These are phyloP conservation scores for Malassezia slooffiae DNA, from an alignment of 1,284 basidiomycete genomes.

Conservation along the genomic window DNA sequence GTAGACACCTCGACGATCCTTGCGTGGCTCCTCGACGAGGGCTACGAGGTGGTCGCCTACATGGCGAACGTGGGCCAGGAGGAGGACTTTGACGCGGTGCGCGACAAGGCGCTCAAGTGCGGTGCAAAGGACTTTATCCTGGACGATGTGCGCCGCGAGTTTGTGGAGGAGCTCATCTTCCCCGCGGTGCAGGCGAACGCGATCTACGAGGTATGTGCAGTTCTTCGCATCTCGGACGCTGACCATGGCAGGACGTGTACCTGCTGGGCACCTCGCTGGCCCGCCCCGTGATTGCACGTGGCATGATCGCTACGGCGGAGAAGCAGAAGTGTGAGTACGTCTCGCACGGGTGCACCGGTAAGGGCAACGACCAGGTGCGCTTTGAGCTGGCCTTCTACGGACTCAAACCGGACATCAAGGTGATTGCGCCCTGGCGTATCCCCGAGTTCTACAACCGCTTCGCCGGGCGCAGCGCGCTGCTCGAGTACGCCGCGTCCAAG, in stretches of 20 bases:
- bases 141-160: slow-evolving; percentile 86
- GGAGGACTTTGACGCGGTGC: slow-evolving; percentile 92
- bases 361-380: slow-evolving; percentile 98
- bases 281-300: slow-evolving; percentile 94
- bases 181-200: slow-evolving; percentile 93
- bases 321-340: slow-evolving; percentile 63
- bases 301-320: slow-evolving; percentile 90
- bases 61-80: slow-evolving; percentile 99
- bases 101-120: slow-evolving; percentile 77
- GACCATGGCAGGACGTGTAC: slow-evolving; percentile 96
- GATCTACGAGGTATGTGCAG: too few species aligned
- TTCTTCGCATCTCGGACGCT: too few species aligned
- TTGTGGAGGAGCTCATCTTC: slow-evolving; percentile 92
- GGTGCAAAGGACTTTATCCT: slow-evolving; percentile 93
- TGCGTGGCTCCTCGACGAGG: slow-evolving; percentile 66
- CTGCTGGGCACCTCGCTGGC: slow-evolving; percentile 95
- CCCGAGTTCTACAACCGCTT: slow-evolving; percentile 97
- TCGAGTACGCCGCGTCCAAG: slow-evolving; percentile 78
- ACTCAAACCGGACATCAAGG: slow-evolving; percentile 95
- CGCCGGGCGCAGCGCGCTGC: slow-evolving; percentile 81
- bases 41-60: slow-evolving; percentile 93
- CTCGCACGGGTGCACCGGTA: slow-evolving; percentile 96
- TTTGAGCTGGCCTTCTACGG: slow-evolving; percentile 99
- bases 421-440: slow-evolving; percentile 93
- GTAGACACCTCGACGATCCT: slow-evolving; percentile 45